Evolutionary conservation across 78 protist genomes (phyloP), one percentile per base, ranked within the genome.

Genomic region (Acrasis kona): DNA sequence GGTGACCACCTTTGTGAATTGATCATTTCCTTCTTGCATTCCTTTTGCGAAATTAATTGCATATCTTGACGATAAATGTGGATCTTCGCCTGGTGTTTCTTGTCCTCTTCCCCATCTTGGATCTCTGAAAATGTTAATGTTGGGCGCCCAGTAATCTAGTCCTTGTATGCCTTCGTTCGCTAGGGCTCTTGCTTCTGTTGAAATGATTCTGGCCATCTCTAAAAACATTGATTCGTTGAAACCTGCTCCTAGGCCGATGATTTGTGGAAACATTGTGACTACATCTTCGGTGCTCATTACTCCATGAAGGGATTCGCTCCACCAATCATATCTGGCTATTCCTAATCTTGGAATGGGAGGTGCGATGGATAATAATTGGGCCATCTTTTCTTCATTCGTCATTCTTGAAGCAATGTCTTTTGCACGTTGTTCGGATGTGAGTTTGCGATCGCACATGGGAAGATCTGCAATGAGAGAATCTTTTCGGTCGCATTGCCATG

Each of bases 221-320:
- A 8, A n/a, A 29, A 35, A 42, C 0, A 72, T 42, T 12, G 81
- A 29, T 68, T 12, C n/a, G 74, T 79, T 79, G 75, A 78, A 79
- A 9, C 80, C n/a, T 1, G 76, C 76, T 0, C 58, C 10, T 7
- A 67, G 12, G 32, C 65, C n/a, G 2, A 65, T 76, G 35, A 40
- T 61, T 75, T 76, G 82, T 41, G 19, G 19, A n/a, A n/a, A n/a
- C n/a, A n/a, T n/a, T n/a, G n/a, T n/a, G 35, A 1, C 5, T 27
- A 77, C 73, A 0, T 61, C 70, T 10, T 70, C 74, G 37, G 10
- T 10, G 9, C n/a, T 3, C 1, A 41, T 76, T 6, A 80, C 80
- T 34, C 87, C 87, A 3, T 83, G 87, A 36, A 83, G 83, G n/a
- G 80, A 82, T 67, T 83, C 87, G 27, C 8, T 28, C 86, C 86